Percentiles rank a stretch among this genome's conserved stretches.
These are phyloP conservation scores for Gaultheria prostrata DNA, from an alignment of 148 eudicot genomes.

Conservation along the genomic window DNA sequence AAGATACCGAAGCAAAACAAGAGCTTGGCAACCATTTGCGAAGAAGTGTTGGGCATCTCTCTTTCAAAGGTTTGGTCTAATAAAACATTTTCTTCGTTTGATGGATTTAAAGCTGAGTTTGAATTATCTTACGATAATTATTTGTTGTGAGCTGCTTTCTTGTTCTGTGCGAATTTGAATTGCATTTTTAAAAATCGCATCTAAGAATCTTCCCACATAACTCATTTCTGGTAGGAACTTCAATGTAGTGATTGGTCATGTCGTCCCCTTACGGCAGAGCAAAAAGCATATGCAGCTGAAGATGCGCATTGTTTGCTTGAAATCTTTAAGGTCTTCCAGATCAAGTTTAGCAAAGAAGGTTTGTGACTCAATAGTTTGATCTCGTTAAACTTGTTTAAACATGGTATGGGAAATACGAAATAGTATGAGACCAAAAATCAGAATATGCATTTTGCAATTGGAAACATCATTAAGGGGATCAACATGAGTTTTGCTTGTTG, in stretches of 20 bases:
- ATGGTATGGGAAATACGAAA: no score
- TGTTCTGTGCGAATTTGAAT: neutral
- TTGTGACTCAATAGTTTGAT: slow-evolving; percentile 26
- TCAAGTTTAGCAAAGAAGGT: slow-evolving; percentile 68
- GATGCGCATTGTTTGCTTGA: slow-evolving; percentile 89
- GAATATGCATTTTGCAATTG: neutral
- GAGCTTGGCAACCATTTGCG: slow-evolving; percentile 86
- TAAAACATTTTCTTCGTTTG: neutral
- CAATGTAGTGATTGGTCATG: slow-evolving; percentile 99
- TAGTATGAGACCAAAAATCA: neutral
- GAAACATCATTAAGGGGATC: neutral
- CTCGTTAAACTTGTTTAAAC: neutral
- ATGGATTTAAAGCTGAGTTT: neutral
- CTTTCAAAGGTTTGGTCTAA: slow-evolving; percentile 67
- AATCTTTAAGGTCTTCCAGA: slow-evolving; percentile 65
- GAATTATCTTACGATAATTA: neutral
- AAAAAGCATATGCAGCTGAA: slow-evolving; percentile 80
- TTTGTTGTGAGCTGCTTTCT: neutral
- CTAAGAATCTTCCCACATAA: slow-evolving; percentile 4
- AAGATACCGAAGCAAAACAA: slow-evolving; percentile 58
- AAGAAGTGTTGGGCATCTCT: slow-evolving; percentile 66
- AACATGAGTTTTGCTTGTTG: neutral
- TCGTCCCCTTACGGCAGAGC: slow-evolving; percentile 91
- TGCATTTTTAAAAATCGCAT: neutral
- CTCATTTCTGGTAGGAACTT: slow-evolving; percentile 60